Base-by-base conservation (phyloP, 345 rosid genomes). In the Laguncularia racemosa region DNA sequence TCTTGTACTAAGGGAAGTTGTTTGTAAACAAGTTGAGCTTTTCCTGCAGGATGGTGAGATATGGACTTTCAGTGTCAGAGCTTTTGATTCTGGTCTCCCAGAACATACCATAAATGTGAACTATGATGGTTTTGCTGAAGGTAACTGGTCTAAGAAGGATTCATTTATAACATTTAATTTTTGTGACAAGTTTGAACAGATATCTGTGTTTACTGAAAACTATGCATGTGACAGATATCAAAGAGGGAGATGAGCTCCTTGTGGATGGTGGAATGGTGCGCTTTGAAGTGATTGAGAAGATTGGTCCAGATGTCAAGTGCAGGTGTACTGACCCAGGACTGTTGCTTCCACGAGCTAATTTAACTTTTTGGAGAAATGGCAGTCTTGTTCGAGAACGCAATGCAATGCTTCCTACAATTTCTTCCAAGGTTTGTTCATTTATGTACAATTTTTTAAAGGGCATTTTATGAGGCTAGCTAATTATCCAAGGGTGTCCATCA, bases 211-310 rank as follows among this genome's bases (percentile, higher is more conserved):
- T 21, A 51, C 23, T 55, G 11, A 45, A 26, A 44, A 33, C 40
- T 33, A 33, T 50, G 28, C 53, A 26, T 47, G 49, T 48, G 65
- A 40, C 65, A 95, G 99, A 95, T 74, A 96, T 95, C 46, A 70
- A 72, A 62, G 91, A 88, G 57, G 97, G 97, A 46, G 97, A 95
- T 76, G 99, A 95, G 49, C 90, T 95, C 53, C 67, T 90, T 52
- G 95, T 95, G 48, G 97, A 95, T 72, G 99, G 99, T 70, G 99
- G 99, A 14, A 95, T 95, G 99, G 99, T 88, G 80, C 77, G 97
- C 71, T 95, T 95, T 77, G 99, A 95, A 55, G 97, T 95, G 80
- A 81, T 77, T 19, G 95, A 88, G 81, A 95, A 84, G 81, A 81
- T 95, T 44, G 99, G 99, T 48, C 99, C 96, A 21, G 99, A 95